A percentile compares a stretch with the other conserved stretches of the same genome.
Evolutionary conservation across 1,284 basidiomycete species (phyloP).

Genomic region (Trichosporon faecale): DNA sequence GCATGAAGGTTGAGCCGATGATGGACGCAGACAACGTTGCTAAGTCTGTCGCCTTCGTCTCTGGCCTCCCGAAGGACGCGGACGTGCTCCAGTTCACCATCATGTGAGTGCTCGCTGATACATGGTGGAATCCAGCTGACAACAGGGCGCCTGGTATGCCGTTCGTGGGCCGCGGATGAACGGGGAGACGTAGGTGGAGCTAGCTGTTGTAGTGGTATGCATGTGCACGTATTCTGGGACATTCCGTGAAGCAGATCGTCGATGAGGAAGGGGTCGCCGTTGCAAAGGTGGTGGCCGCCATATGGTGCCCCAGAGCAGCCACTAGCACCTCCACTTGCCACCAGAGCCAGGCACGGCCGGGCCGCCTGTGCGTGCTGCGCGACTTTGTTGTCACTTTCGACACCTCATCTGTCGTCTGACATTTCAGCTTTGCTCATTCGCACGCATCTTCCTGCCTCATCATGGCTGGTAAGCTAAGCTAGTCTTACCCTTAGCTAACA

Average conservation of each 20-base stretch:
- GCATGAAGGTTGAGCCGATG: conserved; percentile 58
- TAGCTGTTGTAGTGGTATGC: not conserved
- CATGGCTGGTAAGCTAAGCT: not conserved
- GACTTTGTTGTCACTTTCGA: not conserved
- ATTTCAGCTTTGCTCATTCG: not conserved
- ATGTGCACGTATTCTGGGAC: not conserved
- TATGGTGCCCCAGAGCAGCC: not conserved
- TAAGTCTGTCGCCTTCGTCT: conserved; percentile 66
- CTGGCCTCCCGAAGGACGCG: conserved; percentile 64
- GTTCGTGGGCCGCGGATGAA: conserved; percentile 25
- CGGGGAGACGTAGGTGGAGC: no score
- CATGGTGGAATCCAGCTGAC: not conserved
- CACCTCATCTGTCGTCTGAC: not conserved
- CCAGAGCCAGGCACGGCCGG: not conserved
- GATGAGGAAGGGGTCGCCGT: not conserved
- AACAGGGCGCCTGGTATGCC: conserved; percentile 26
- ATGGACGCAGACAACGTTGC: conserved; percentile 62
- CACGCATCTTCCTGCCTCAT: not conserved
- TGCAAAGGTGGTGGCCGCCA: not conserved
- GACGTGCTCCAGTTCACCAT: conserved; percentile 60
- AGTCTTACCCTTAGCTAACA: not conserved
- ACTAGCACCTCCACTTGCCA: not conserved
- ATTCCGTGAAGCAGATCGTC: not conserved
- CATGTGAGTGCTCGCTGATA: conserved; percentile 58
- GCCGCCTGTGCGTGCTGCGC: not conserved